phyloP scores from a whole-genome alignment of 805 yeast species.

The Debaryomyces tyrocola region DNA sequence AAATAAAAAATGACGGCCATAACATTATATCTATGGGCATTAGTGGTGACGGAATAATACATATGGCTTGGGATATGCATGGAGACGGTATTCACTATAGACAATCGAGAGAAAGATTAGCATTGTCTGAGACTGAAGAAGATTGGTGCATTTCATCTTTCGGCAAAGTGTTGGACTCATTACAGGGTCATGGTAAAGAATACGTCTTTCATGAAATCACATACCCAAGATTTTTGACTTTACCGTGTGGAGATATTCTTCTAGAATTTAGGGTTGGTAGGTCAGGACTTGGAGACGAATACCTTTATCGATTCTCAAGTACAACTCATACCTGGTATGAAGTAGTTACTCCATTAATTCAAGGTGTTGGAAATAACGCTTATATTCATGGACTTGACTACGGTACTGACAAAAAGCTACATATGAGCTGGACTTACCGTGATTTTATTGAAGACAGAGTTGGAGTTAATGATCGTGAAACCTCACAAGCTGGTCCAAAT shows the following conservation, averaged over 20 bases:
- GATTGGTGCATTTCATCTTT: slow-evolving; percentile 3
- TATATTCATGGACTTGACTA: slow-evolving; percentile 17
- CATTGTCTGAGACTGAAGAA: background rate
- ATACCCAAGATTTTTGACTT: slow-evolving; percentile 14
- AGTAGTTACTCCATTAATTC: slow-evolving; percentile 9
- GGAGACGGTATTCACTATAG: slow-evolving; percentile 16
- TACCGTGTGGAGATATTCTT: slow-evolving; percentile 10
- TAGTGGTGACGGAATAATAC: slow-evolving; percentile 19
- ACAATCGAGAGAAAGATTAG: slow-evolving; percentile 6
- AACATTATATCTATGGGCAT: slow-evolving; percentile 18
- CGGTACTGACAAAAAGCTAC: slow-evolving; percentile 4
- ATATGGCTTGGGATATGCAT: slow-evolving; percentile 19
- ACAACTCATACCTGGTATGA: slow-evolving; percentile 7
- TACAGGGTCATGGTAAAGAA: background rate
- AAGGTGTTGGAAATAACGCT: slow-evolving; percentile 15
- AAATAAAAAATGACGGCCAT: slow-evolving; percentile 17
- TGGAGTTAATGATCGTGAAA: background rate
- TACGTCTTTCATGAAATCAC: slow-evolving; percentile 10
- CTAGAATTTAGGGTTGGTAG: slow-evolving; percentile 13
- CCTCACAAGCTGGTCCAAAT: slow-evolving; percentile 16
- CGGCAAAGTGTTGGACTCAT: background rate
- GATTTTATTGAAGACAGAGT: slow-evolving; percentile 15
- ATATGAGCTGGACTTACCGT: slow-evolving; percentile 17
- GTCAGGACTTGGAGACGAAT: slow-evolving; percentile 18
- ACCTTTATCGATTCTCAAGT: slow-evolving; percentile 9